Base-by-base conservation (phyloP, 2,329 filamentous ascomycete species). In the Chaetomiaceae sp. region DNA sequence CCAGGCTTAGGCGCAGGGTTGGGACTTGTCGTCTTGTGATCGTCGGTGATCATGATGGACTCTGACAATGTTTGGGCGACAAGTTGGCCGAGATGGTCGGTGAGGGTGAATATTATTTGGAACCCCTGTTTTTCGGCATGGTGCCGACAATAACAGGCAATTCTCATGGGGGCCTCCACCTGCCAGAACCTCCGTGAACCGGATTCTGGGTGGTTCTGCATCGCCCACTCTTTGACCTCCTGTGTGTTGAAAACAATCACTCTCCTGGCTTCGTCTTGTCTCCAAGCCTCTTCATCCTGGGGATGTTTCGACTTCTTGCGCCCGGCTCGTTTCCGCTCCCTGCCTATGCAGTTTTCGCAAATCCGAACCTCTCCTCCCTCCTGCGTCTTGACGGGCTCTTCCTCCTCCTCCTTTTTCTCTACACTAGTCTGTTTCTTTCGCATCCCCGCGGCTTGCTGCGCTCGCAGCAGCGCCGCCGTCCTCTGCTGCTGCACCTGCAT, bases 21-120 rank as follows among this genome's bases (percentile, higher is more conserved):
- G 46, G 76, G 69, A 53, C 71, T 68, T 89, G 87, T 7, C 5
- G 90, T 96, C 73, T 97, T 97, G 74, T 97, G 92, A 65, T 99
- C 92, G 67, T 99, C 92, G 1, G 94, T 97, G 58, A 97, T 96
- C 80, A 96, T 92, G 59, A 97, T 95, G 0, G 90, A 88, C 51
- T 86, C 84, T 18, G 89, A 90, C 59, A 96, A 86, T 48, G 85
- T 83, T 70, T 99, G 92, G 6, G 90, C 88, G 38, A 97, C 74
- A 29, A 96, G 74, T 40, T 84, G 83, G 62, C 85, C 87, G 58
- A 82, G 74, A 65, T 82, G 82, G 69, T 96, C 89, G 66, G 91
- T 95, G 64, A 99, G 78, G 1, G 92, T 97, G 70, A 97, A 95
- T 58, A 99, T 95, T 63, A 97, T 90, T 58, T 80, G 77, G 71